Conservation (phyloP, 257 asterid species). For the Jacaranda copaia region DNA sequence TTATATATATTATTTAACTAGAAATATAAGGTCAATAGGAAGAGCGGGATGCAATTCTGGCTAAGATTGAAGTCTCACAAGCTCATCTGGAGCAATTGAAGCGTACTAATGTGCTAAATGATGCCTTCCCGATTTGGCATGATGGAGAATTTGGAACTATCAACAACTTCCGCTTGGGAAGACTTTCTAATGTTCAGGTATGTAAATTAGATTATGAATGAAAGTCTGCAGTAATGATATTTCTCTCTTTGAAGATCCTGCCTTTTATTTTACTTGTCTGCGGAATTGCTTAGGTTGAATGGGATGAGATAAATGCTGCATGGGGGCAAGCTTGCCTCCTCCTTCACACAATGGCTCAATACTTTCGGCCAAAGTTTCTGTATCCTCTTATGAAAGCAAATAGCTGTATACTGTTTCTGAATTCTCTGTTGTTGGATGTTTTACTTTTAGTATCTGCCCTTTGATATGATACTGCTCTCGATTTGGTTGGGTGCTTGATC, state of each 20-base stretch:
- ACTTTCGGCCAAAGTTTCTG: slow-evolving; percentile 94
- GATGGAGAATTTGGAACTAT: slow-evolving; percentile 99
- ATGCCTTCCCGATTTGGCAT: slow-evolving; percentile 93
- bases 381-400: slow-evolving; percentile 55
- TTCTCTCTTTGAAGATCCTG: slow-evolving; percentile 8
- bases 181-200: slow-evolving; percentile 96
- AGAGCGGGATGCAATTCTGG: slow-evolving; percentile 90
- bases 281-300: slow-evolving; percentile 75
- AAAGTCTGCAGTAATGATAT: slow-evolving; percentile 18
- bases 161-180: slow-evolving; percentile 96
- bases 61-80: slow-evolving; percentile 96
- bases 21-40: slow-evolving; percentile 61
- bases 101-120: slow-evolving; percentile 86
- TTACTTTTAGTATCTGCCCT: slow-evolving; percentile 14
- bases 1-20: slow-evolving; percentile 2
- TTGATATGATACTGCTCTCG: neutral
- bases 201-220: slow-evolving; percentile 31
- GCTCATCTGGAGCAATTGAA: slow-evolving; percentile 92
- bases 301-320: slow-evolving; percentile 99
- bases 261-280: slow-evolving; percentile 6
- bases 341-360: slow-evolving; percentile 97
- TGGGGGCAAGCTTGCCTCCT: slow-evolving; percentile 99
- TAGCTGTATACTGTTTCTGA: neutral
- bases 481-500: slow-evolving; percentile 11
- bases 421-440: slow-evolving; percentile 23